Evolutionary conservation across 2,329 filamentous ascomycete genomes (phyloP).

Genomic region (Aaosphaeria arxii): DNA sequence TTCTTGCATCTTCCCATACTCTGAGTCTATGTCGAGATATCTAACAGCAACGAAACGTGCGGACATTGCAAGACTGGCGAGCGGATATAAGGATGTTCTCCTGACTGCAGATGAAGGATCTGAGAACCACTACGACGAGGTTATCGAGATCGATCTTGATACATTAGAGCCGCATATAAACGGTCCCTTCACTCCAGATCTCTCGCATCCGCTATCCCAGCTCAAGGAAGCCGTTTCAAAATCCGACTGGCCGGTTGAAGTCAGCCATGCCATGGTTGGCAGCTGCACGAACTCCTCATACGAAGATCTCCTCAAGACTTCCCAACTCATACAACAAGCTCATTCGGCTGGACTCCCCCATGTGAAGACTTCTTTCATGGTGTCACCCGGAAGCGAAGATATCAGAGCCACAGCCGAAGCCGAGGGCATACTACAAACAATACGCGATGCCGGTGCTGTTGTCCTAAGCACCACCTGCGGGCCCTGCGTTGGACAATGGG

Average conservation of each 20-base stretch:
- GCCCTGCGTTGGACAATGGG: constrained; percentile 37
- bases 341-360: constrained; percentile 23
- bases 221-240: constrained; percentile 21
- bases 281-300: constrained; percentile 39
- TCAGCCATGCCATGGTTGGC: constrained; percentile 31
- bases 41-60: constrained; percentile 26
- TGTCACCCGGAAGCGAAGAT: constrained; percentile 35
- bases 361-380: constrained; percentile 27
- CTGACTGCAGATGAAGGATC: constrained; percentile 27
- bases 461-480: constrained; percentile 35
- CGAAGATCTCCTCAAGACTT: constrained; percentile 33
- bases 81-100: constrained; percentile 18
- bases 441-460: constrained; percentile 29
- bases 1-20: constrained; percentile 38
- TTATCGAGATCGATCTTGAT: constrained; percentile 36
- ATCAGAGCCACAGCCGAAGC: constrained; percentile 31
- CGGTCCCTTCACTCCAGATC: constrained; percentile 35
- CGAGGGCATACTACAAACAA: constrained; percentile 21
- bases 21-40: constrained; percentile 30
- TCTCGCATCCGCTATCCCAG: constrained; percentile 30
- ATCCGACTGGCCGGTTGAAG: constrained; percentile 27
- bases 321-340: constrained; percentile 27
- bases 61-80: constrained; percentile 18
- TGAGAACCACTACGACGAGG: constrained; percentile 30
- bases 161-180: constrained; percentile 36